phyloP scores from a whole-genome alignment of 1,139 yeast species.

The Yamadazyma dendronema region DNA sequence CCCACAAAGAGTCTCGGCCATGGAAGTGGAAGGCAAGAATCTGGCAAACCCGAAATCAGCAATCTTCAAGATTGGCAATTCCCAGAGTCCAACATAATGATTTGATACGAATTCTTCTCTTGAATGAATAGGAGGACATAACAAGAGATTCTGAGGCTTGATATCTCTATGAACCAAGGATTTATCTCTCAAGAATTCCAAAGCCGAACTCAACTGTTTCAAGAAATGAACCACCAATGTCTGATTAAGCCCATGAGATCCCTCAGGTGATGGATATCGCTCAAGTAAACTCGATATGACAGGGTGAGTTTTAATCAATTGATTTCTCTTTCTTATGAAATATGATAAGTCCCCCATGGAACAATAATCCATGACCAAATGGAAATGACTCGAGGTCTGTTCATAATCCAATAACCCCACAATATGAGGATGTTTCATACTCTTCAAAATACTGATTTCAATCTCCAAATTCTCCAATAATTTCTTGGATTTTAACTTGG shows the following conservation, averaged over 20 bases:
- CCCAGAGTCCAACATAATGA: constrained; percentile 77
- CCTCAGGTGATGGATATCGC: constrained; percentile 79
- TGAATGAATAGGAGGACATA: constrained; percentile 72
- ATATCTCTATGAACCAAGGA: constrained; percentile 91
- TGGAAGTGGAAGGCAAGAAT: constrained; percentile 82
- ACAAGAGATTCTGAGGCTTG: constrained; percentile 85
- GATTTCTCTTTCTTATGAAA: constrained; percentile 75
- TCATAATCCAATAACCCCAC: constrained; percentile 82
- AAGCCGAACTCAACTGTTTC: constrained; percentile 82
- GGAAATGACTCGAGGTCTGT: constrained; percentile 77
- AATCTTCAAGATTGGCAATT: constrained; percentile 82
- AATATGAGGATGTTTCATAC: constrained; percentile 88
- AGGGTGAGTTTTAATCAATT: constrained; percentile 74
- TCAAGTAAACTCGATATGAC: constrained; percentile 71
- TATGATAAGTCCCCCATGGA: constrained; percentile 90
- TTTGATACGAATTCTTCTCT: constrained; percentile 53
- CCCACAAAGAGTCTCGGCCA: constrained; percentile 97
- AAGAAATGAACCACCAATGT: constrained; percentile 78
- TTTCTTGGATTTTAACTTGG: constrained; percentile 81
- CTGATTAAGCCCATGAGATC: constrained; percentile 76
- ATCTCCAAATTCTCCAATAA: constrained; percentile 86
- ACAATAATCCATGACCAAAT: constrained; percentile 95
- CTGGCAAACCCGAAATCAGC: constrained; percentile 99
- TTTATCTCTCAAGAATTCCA: constrained; percentile 74
- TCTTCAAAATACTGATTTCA: constrained; percentile 82